Percentiles rank a stretch among this genome's conserved stretches.
phyloP scores from a whole-genome alignment of 768 basidiomycete species.

The Leucocoprinus sp. region DNA sequence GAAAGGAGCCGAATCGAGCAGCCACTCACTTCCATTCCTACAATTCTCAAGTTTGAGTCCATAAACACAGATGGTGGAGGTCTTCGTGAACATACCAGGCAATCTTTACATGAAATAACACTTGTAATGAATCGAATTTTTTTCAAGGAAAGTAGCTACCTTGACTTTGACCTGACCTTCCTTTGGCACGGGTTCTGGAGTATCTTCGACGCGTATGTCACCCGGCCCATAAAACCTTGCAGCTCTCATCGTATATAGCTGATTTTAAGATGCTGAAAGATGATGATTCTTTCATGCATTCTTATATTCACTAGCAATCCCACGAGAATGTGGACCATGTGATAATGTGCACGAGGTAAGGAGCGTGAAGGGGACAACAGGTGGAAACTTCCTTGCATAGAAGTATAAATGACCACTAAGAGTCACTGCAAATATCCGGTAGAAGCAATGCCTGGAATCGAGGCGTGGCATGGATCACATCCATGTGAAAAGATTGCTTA shows the following conservation, averaged over 20 bases:
- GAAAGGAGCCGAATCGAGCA: constrained; percentile 3
- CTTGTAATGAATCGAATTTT: background rate
- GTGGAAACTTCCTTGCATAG: too few relatives aligned
- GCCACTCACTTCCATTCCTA: constrained; percentile 25
- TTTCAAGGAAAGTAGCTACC: constrained; percentile 16
- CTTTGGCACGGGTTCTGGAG: constrained; percentile 28
- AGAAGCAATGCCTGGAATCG: too few relatives aligned
- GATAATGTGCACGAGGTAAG: too few relatives aligned
- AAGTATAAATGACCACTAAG: too few relatives aligned
- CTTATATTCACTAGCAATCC: background rate
- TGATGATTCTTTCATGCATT: background rate
- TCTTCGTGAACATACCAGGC: background rate
- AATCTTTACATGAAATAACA: background rate
- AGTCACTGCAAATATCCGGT: too few relatives aligned
- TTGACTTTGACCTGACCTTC: constrained; percentile 37
- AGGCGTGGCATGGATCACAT: too few relatives aligned
- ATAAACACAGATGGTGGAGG: background rate
- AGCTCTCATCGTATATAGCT: constrained; percentile 31
- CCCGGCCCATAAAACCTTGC: constrained; percentile 36
- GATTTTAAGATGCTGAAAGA: background rate
- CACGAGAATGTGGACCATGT: background rate
- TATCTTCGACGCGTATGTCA: constrained; percentile 35
- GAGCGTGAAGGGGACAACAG: too few relatives aligned
- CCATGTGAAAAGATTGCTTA: background rate
- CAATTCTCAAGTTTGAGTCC: too few relatives aligned